Base-by-base conservation (phyloP, 176 grass and related monocot genomes). In the Melocanna baccifera region DNA sequence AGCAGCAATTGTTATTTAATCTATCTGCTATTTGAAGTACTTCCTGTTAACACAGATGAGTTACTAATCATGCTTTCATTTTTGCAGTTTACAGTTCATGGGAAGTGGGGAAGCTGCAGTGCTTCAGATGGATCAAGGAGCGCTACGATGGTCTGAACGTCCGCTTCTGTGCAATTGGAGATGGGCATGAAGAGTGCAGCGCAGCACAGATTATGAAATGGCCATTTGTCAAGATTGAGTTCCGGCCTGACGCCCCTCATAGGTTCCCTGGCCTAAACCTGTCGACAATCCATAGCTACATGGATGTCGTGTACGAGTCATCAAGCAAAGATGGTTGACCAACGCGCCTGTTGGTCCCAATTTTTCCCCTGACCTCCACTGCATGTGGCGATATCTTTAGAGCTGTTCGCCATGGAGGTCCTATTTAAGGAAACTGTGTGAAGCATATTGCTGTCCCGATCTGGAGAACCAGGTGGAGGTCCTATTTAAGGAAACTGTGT, bases 111-210 rank as follows among this genome's bases (percentile, higher is more conserved):
- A 98, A 98, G 71, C 76, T 93, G 55, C 96, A 98, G 62, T 98
- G 96, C 80, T 98, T 98, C 91, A 90, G 73, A 30, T 98, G 96
- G 96, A 98, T 98, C 87, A 93, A 88, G 77, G 93, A 95, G 16
- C 92, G 91, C 18, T 93, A 90, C 9, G 76, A 86, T 10, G 85
- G 93, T 52, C 91, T 89, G 18, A 89, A 93, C 12, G 84, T 93
- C 41, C 87, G 70, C 62, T 98, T 98, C 86, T 98, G 93, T 42
- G 96, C 78, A 15, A 89, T 98, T 26, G 93, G 93, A 46, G 96
- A 98, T 13, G 96, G 96, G 22, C 72, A 69, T 0, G 96, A 98
- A 81, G 96, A 98, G 41, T 90, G 93, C 77, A 89, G 77, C 10
- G 93, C 93, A 7, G 93, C 96, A 2, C 79, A 90, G 72, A 65